These are phyloP conservation scores for Mycosarcoma maydis DNA, from an alignment of 1,284 basidiomycete species.

Conservation along the genomic window DNA sequence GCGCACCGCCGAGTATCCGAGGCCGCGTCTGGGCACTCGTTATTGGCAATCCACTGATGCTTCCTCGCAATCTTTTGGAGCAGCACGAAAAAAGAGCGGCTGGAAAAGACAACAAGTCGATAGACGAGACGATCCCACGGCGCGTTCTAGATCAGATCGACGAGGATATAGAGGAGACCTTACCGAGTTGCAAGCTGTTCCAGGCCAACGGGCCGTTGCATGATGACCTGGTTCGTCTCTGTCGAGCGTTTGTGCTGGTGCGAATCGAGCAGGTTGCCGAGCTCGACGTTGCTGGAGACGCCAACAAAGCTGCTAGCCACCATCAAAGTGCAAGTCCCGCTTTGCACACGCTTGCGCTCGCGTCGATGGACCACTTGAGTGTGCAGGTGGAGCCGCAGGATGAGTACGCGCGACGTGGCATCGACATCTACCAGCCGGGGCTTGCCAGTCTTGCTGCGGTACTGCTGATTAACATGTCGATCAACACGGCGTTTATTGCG, in stretches of 20 bases:
- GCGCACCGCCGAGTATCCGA: slow-evolving; percentile 85
- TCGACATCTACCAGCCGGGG: slow-evolving; percentile 59
- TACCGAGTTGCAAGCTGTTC: slow-evolving; percentile 90
- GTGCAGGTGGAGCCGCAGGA: slow-evolving; percentile 3
- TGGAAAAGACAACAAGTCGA: not conserved
- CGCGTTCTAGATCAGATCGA: slow-evolving; percentile 77
- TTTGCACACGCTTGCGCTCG: slow-evolving; percentile 1
- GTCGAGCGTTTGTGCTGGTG: slow-evolving; percentile 90
- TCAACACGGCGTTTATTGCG: slow-evolving; percentile 79
- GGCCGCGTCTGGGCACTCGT: slow-evolving; percentile 87
- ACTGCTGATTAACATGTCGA: slow-evolving; percentile 85
- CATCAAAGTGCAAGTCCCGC: slow-evolving; percentile 18
- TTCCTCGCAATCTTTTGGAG: slow-evolving; percentile 69
- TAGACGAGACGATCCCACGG: slow-evolving; percentile 19
- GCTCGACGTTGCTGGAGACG: slow-evolving; percentile 29
- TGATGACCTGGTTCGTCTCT: slow-evolving; percentile 83
- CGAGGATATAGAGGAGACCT: slow-evolving; percentile 79
- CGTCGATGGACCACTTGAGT: not conserved
- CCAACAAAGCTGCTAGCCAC: slow-evolving; percentile 16
- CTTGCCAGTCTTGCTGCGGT: slow-evolving; percentile 77
- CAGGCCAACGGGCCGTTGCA: slow-evolving; percentile 82
- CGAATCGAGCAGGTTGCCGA: slow-evolving; percentile 78
- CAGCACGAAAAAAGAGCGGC: slow-evolving; percentile 23
- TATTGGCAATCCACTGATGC: slow-evolving; percentile 85
- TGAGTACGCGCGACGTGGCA: slow-evolving; percentile 30